These are phyloP conservation scores for Coccomyxa subellipsoidea DNA, from an alignment of 163 green algal species.

Conservation along the genomic window DNA sequence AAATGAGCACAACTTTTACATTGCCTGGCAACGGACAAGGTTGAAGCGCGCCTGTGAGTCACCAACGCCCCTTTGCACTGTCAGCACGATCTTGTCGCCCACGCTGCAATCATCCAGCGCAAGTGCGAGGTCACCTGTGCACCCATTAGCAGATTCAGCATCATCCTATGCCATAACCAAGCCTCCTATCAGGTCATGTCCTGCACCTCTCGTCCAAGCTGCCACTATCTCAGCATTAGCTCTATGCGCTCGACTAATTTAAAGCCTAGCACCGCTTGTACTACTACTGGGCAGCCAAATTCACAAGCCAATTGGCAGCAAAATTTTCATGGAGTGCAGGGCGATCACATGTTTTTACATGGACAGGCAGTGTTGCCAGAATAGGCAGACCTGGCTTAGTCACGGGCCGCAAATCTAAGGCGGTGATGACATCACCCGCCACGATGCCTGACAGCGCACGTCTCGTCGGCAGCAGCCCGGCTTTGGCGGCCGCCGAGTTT, in stretches of 20 bases:
- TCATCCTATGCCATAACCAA: not conserved
- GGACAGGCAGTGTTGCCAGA: not conserved
- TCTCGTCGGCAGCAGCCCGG: constrained; percentile 75
- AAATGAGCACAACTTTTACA: too few relatives aligned
- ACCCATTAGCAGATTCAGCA: not conserved
- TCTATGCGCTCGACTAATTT: not conserved
- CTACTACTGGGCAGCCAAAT: too few relatives aligned
- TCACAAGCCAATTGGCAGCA: not conserved
- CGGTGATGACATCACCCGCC: constrained; percentile 37
- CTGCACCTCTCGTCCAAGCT: not conserved
- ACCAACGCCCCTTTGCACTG: not conserved
- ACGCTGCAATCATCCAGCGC: not conserved
- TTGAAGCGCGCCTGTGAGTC: not conserved
- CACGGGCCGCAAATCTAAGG: not conserved
- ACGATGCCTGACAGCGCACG: constrained; percentile 62
- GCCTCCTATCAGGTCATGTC: not conserved
- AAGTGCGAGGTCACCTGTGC: not conserved
- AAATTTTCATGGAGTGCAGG: not conserved
- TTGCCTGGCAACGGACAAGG: too few relatives aligned
- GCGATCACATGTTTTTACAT: too few relatives aligned
- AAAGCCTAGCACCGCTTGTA: not conserved
- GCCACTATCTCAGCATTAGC: not conserved
- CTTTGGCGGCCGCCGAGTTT: constrained; percentile 52
- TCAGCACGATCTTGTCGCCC: not conserved
- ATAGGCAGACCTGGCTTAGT: not conserved